Conservation (phyloP, 148 eudicot species). For the Rhododendron griersonianum region DNA sequence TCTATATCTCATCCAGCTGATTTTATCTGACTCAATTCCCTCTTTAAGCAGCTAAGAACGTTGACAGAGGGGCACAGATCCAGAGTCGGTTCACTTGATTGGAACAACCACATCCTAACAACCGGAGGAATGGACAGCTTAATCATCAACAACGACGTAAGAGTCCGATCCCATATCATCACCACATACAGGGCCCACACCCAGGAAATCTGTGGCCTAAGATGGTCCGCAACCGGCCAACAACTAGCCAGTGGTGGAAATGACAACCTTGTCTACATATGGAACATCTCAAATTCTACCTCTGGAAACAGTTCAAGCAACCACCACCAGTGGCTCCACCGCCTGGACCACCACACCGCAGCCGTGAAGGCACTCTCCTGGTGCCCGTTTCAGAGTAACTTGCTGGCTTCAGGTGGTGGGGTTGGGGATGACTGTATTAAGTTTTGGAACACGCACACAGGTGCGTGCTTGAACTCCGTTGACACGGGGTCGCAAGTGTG, state of each 20-base stretch:
- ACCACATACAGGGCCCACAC: constrained; percentile 33
- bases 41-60: constrained; percentile 30
- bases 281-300: constrained; percentile 17
- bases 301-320: not conserved
- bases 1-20: not conserved
- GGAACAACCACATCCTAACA: constrained; percentile 42
- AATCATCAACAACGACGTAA: constrained; percentile 39
- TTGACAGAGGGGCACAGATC: constrained; percentile 27
- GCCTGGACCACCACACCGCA: constrained; percentile 32
- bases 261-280: constrained; percentile 28
- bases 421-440: constrained; percentile 35
- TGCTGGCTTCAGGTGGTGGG: constrained; percentile 47
- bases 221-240: constrained; percentile 42
- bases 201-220: constrained; percentile 39
- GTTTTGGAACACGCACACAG: constrained; percentile 41
- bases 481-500: constrained; percentile 34
- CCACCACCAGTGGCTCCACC: constrained; percentile 27
- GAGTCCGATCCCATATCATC: constrained; percentile 28
- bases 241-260: constrained; percentile 54
- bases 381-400: constrained; percentile 42
- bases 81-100: constrained; percentile 41
- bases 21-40: not conserved
- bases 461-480: constrained; percentile 32
- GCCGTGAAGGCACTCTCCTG: constrained; percentile 44
- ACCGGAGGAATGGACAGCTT: constrained; percentile 40